phyloP scores from a whole-genome alignment of 1,284 basidiomycete genomes.

The Leccinum fallax region DNA sequence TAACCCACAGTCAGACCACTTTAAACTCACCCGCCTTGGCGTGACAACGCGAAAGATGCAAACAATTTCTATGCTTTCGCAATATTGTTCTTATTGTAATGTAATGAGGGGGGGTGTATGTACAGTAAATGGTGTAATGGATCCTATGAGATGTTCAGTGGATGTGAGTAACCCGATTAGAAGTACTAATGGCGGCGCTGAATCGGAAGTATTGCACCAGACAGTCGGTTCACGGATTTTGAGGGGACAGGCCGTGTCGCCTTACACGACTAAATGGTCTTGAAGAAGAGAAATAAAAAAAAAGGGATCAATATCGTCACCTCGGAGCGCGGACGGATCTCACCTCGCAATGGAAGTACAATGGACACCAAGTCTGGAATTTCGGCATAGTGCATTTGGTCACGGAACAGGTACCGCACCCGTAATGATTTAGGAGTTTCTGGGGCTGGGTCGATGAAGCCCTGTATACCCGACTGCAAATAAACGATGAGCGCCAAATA shows the following conservation, averaged over 20 bases:
- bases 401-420: slow-evolving; percentile 79
- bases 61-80: slow-evolving; percentile 11
- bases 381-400: slow-evolving; percentile 72
- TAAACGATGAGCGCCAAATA: slow-evolving; percentile 19
- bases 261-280: slow-evolving; percentile 36
- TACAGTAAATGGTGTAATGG: slow-evolving; percentile 29
- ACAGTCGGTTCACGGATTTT: slow-evolving; percentile 4
- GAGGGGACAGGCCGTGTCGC: background rate
- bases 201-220: slow-evolving; percentile 11
- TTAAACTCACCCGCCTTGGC: slow-evolving; percentile 1
- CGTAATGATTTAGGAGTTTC: slow-evolving; percentile 65
- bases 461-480: slow-evolving; percentile 63
- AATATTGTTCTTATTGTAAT: slow-evolving; percentile 18
- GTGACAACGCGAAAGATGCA: slow-evolving; percentile 21
- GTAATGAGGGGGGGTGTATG: slow-evolving; percentile 30
- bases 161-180: slow-evolving; percentile 12
- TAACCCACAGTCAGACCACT: slow-evolving; percentile 14
- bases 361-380: slow-evolving; percentile 72
- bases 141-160: slow-evolving; percentile 21
- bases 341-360: slow-evolving; percentile 78
- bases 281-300: background rate
- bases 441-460: slow-evolving; percentile 78
- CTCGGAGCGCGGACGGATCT: slow-evolving; percentile 32
- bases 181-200: slow-evolving; percentile 1
- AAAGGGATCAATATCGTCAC: slow-evolving; percentile 12